These are phyloP conservation scores for Conidiobolus incongruus DNA, from an alignment of 371 early-diverging fungal species.

Conservation along the genomic window DNA sequence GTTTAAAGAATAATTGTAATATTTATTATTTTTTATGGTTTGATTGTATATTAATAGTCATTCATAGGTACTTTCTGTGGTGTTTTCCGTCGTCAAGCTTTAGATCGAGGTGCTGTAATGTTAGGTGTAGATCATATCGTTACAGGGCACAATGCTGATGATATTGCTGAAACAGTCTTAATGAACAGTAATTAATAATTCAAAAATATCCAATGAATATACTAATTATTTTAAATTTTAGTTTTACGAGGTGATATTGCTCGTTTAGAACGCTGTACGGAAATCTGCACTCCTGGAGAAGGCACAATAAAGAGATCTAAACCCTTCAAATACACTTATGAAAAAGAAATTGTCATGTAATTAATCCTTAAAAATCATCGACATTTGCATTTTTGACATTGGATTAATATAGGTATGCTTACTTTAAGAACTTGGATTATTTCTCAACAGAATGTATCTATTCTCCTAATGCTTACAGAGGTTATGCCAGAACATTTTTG, in stretches of 20 bases:
- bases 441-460: constrained; percentile 99
- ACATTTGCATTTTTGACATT: no score
- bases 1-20: constrained; percentile 90
- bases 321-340: constrained; percentile 98
- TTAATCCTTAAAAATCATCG: no score
- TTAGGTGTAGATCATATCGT: constrained; percentile 89
- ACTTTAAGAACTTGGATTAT: constrained; percentile 94
- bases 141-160: constrained; percentile 99
- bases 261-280: constrained; percentile 84
- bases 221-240: constrained; percentile 10
- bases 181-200: constrained; percentile 78
- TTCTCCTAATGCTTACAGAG: constrained; percentile 97
- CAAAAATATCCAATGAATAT: no score
- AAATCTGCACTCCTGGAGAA: constrained; percentile 63
- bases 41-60: not conserved
- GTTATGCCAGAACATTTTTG: constrained; percentile 86
- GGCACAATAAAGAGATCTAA: constrained; percentile 72
- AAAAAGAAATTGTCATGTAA: constrained; percentile 99
- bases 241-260: constrained; percentile 95
- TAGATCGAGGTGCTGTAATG: constrained; percentile 90
- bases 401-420: constrained; percentile 49
- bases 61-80: constrained; percentile 86
- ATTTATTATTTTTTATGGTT: constrained; percentile 1
- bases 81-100: constrained; percentile 95
- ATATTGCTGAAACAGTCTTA: constrained; percentile 98